Percentiles rank a stretch among this genome's conserved stretches.
phyloP scores from a whole-genome alignment of 176 grass and related monocot species.

The Avena eriantha region DNA sequence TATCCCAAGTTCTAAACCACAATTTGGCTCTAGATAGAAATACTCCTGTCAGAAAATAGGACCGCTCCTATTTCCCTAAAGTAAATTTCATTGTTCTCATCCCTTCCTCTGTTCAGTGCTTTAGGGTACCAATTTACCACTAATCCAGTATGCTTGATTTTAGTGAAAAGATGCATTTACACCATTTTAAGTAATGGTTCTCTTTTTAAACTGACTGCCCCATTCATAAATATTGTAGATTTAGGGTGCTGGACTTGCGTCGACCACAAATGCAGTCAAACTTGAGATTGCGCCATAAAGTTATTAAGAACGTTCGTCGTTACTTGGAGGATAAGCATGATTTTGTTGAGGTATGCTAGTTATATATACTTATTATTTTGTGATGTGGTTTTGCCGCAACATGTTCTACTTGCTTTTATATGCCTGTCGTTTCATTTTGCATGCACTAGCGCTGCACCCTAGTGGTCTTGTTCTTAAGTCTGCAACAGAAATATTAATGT shows the following conservation, averaged over 20 bases:
- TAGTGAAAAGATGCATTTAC: slow-evolving; percentile 14
- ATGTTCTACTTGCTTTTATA: neutral
- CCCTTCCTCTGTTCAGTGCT: neutral
- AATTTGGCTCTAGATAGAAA: slow-evolving; percentile 7
- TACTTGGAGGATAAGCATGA: slow-evolving; percentile 94
- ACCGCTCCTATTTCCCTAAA: slow-evolving; percentile 22
- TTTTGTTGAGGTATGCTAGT: slow-evolving; percentile 88
- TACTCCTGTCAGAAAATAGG: slow-evolving; percentile 1
- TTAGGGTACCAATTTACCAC: neutral
- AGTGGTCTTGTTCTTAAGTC: neutral
- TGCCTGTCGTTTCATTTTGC: slow-evolving; percentile 11
- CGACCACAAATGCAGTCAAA: slow-evolving; percentile 97
- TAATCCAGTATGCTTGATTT: neutral
- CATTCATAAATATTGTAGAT: slow-evolving; percentile 55
- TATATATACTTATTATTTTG: slow-evolving; percentile 19
- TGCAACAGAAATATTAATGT: neutral
- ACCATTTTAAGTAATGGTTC: neutral
- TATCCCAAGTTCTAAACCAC: neutral
- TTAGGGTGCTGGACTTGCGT: slow-evolving; percentile 86
- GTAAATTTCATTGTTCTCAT: neutral
- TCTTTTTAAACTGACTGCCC: neutral
- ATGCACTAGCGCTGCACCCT: neutral
- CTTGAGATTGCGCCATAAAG: slow-evolving; percentile 88
- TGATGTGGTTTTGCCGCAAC: neutral
- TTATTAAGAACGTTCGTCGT: slow-evolving; percentile 83